Base-by-base conservation (phyloP, 345 rosid genomes). In the Rhizophora mangle region DNA sequence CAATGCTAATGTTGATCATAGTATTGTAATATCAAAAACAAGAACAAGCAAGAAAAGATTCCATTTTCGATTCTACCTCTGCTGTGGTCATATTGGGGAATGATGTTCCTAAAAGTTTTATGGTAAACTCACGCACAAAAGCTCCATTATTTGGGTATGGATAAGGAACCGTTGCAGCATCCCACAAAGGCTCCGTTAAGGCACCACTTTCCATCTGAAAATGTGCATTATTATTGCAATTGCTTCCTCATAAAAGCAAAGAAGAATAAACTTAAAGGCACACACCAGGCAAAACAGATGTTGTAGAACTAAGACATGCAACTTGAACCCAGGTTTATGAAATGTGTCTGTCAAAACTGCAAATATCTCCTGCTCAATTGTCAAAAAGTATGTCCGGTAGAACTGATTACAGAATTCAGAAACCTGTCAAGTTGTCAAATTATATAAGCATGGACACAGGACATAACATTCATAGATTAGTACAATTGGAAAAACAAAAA, bases 311-410 rank as follows among this genome's bases (percentile, higher is more conserved):
- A 84, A 76, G 69, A 95, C 97, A 68, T 95, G 99, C 81, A 95
- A 78, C 91, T 95, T 95, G 86, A 95, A 95, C 63, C 99, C 99
- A 74, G 99, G 99, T 80, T 95, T 95, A 72, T 95, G 99, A 72
- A 95, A 95, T 7, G 99, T 95, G 75, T 95, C 98, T 0, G 99
- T 90, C 80, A 95, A 81, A 63, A 95, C 99, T 1, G 94, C 97
- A 83, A 95, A 95, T 72, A 85, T 95, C 78, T 95, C 99, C 81
- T 95, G 99, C 88, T 90, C 99, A 65, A 87, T 87, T 31, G 84
- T 75, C 80, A 89, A 63, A 72, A 78, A 87, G 74, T 89, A 89
- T 8, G 88, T 79, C 61, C 75, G 78, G 74, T 82, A 89, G 85
- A 96, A 96, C 69, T 96, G 98, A 78, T 92, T 89, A 65, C 98